A percentile compares a stretch with the other conserved stretches of the same genome.
These are phyloP conservation scores for Jamesozyma gamospora DNA, from an alignment of 805 yeast species.

Conservation along the genomic window DNA sequence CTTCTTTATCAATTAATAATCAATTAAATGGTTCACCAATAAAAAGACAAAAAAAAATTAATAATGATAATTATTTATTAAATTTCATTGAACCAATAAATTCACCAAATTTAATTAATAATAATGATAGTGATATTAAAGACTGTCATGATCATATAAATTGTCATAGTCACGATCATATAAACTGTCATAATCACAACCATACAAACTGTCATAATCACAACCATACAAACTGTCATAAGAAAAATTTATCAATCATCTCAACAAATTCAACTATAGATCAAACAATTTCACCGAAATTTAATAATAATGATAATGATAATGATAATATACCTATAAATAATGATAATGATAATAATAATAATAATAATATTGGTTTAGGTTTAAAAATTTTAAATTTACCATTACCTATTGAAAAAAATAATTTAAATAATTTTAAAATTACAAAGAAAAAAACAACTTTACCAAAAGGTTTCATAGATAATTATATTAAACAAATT, in stretches of 20 bases:
- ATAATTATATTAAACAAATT: slow-evolving; percentile 73
- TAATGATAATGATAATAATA: too few relatives aligned
- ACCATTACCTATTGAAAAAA: slow-evolving; percentile 1
- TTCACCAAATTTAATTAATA: slow-evolving; percentile 1
- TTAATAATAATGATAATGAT: too few relatives aligned
- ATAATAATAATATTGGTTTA: slow-evolving; percentile 13
- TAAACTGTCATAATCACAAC: too few relatives aligned
- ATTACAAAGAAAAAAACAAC: slow-evolving; percentile 26
- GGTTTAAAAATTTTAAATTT: slow-evolving; percentile 7
- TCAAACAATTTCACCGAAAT: slow-evolving; percentile 2
- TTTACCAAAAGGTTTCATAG: slow-evolving; percentile 86
- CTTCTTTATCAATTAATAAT: slow-evolving; percentile 13
- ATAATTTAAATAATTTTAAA: slow-evolving; percentile 19
- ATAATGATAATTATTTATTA: neutral
- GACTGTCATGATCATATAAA: too few relatives aligned
- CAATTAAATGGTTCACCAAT: neutral
- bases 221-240: slow-evolving; percentile 7
- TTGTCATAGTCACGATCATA: too few relatives aligned
- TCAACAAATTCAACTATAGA: slow-evolving; percentile 29
- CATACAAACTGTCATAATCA: slow-evolving; percentile 8
- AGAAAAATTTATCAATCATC: slow-evolving; percentile 18
- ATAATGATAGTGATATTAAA: neutral
- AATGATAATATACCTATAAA: too few relatives aligned
- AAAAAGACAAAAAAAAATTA: neutral
- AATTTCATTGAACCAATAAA: slow-evolving; percentile 1